Percentiles rank a stretch among this genome's conserved stretches.
Conservation (phyloP, 805 yeast species). For the Suhomyces emberorum region DNA sequence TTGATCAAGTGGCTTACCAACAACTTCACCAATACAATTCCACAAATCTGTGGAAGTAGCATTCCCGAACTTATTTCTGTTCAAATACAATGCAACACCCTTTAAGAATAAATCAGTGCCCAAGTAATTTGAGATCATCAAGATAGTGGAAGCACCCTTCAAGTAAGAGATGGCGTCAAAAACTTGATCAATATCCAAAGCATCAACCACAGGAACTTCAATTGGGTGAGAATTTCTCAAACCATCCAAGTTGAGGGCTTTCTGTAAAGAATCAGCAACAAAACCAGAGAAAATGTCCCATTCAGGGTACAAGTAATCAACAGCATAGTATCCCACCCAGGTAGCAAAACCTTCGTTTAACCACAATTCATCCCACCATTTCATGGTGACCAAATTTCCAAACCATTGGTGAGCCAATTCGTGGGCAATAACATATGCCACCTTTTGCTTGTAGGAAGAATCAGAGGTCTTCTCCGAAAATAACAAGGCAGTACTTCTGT, state of each 20-base stretch:
- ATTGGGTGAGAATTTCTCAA: conserved; percentile 72
- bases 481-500: conserved; percentile 56
- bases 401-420: conserved; percentile 93
- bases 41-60: conserved; percentile 75
- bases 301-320: conserved; percentile 68
- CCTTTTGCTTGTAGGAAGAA: conserved; percentile 58
- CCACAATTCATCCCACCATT: conserved; percentile 94
- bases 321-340: conserved; percentile 73
- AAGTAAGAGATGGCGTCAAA: conserved; percentile 79
- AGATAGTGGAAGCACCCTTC: conserved; percentile 75
- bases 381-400: conserved; percentile 85
- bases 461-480: conserved; percentile 45
- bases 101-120: conserved; percentile 66
- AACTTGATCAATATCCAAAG: conserved; percentile 76
- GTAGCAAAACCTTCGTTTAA: conserved; percentile 89
- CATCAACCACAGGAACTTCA: conserved; percentile 76
- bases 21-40: conserved; percentile 59
- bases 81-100: conserved; percentile 70
- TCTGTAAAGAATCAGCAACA: conserved; percentile 49
- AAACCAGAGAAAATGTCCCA: conserved; percentile 72
- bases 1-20: conserved; percentile 56
- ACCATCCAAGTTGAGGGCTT: conserved; percentile 53
- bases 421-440: conserved; percentile 79
- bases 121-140: conserved; percentile 70
- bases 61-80: conserved; percentile 60